Base-by-base conservation (phyloP, 768 basidiomycete genomes). In the Mycena leptocephala region DNA sequence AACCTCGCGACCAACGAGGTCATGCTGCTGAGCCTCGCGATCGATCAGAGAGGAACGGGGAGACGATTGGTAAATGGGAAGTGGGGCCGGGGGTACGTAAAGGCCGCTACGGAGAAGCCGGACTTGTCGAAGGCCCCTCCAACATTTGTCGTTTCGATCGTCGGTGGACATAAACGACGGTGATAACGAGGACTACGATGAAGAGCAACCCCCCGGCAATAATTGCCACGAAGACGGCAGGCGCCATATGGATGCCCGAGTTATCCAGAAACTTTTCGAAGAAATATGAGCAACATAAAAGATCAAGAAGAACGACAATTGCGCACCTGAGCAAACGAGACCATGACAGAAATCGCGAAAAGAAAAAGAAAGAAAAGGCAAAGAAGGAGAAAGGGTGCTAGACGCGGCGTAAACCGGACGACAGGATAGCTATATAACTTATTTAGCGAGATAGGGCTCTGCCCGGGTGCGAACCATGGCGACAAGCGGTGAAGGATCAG, bases 321-420 rank as follows among this genome's bases (percentile, higher is more conserved):
- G 61, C 77, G 74, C 77, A 75, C 77, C 74, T 73, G 73, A 37
- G 73, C 70, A 33, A 78, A 75, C 18, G 76, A 73, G 37, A 26
- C 37, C 69, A 67, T 72, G 20, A 35, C n/a, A 37, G 33, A 64
- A 32, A 70, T 2, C 20, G 35, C 63, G 16, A 58, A 28, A 20
- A 56, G n/a, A 43, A 48, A 39, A 30, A 48, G 59, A 53, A 61
- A 37, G 62, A 58, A 61, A 41, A 62, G 39, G 20, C 22, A 69
- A 56, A n/a, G 55, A 69, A 75, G 39, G 41, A 11, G 71, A 75
- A 73, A 56, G 39, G 73, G 51, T 53, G 66, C 65, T 59, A 53
- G 67, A 78, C 65, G 74, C 70, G 70, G 33, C 46, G 58, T 55
- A 30, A 46, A 43, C 59, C 55, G 30, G 68, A 59, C 43, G 69